These are phyloP conservation scores for Trichophyton benhamiae DNA, from an alignment of 2,329 filamentous ascomycete genomes.

Conservation along the genomic window DNA sequence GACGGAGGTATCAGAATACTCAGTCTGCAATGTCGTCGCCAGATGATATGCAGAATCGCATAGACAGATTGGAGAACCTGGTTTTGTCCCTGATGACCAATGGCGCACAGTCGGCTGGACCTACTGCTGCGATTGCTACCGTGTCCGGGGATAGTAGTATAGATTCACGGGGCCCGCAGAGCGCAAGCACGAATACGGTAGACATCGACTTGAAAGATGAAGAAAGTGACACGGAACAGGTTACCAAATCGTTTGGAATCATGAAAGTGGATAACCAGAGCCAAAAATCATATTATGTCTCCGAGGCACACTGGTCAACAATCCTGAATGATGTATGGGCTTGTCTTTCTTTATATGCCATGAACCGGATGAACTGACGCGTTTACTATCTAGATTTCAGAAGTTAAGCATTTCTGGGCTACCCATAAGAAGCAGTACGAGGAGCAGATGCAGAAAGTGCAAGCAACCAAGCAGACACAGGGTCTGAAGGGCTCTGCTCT, in stretches of 20 bases:
- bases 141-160: constrained; percentile 35
- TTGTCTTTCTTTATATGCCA: neutral
- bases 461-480: constrained; percentile 48
- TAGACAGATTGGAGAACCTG: constrained; percentile 83
- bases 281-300: constrained; percentile 65
- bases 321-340: constrained; percentile 54
- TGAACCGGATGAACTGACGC: constrained; percentile 3
- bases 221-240: constrained; percentile 58
- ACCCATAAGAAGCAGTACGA: constrained; percentile 82
- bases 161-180: constrained; percentile 28
- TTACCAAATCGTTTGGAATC: constrained; percentile 63
- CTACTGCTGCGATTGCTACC: constrained; percentile 43
- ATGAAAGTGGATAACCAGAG: constrained; percentile 69
- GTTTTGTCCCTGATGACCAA: constrained; percentile 91
- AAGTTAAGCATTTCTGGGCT: constrained; percentile 83
- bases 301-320: constrained; percentile 72
- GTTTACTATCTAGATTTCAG: constrained; percentile 50
- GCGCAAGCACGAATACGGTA: constrained; percentile 21
- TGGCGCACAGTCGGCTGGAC: constrained; percentile 51
- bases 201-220: constrained; percentile 41
- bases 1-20: constrained; percentile 54
- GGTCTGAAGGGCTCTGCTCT: constrained; percentile 57
- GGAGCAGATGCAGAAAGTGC: constrained; percentile 64
- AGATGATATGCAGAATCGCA: constrained; percentile 97
- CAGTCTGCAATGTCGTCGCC: constrained; percentile 52